These are phyloP conservation scores for Tolypocladium guangdongense DNA, from an alignment of 2,329 filamentous ascomycete species.

Conservation along the genomic window DNA sequence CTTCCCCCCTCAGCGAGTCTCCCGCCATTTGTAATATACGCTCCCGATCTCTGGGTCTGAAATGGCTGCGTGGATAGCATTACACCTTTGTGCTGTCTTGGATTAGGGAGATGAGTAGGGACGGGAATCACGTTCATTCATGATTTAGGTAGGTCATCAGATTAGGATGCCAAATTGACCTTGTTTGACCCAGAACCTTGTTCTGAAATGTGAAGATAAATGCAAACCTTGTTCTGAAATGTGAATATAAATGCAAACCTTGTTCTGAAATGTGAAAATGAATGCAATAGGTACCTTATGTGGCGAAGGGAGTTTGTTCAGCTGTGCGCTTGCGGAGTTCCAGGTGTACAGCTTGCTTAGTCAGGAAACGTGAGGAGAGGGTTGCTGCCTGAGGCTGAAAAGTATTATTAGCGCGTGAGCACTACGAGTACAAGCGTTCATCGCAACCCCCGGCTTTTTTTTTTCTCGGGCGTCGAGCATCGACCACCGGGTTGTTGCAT, in stretches of 20 bases:
- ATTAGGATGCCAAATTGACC: slow-evolving; percentile 5
- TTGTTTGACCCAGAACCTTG: not conserved
- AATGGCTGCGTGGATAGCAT: not conserved
- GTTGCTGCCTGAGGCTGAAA: not conserved
- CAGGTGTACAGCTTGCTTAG: too few relatives aligned
- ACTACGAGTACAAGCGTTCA: not conserved
- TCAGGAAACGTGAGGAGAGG: not conserved
- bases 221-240: too few relatives aligned
- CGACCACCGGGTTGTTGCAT: not conserved
- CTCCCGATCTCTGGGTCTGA: not conserved
- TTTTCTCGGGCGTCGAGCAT: not conserved
- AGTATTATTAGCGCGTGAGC: not conserved
- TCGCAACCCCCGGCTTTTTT: not conserved
- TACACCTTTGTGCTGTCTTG: not conserved
- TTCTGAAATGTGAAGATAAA: not conserved
- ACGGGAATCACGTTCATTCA: slow-evolving; percentile 1
- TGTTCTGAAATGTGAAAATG: not conserved
- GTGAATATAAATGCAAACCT: too few relatives aligned
- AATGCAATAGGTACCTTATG: too few relatives aligned
- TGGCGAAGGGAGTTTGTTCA: too few relatives aligned
- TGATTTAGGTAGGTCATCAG: slow-evolving; percentile 1
- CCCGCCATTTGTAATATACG: slow-evolving; percentile 1
- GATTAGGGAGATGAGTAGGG: not conserved
- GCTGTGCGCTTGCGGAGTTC: too few relatives aligned
- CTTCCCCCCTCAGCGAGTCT: not conserved